Conservation (phyloP, 495 filamentous ascomycete species). For the Achaetomiella virescens region DNA sequence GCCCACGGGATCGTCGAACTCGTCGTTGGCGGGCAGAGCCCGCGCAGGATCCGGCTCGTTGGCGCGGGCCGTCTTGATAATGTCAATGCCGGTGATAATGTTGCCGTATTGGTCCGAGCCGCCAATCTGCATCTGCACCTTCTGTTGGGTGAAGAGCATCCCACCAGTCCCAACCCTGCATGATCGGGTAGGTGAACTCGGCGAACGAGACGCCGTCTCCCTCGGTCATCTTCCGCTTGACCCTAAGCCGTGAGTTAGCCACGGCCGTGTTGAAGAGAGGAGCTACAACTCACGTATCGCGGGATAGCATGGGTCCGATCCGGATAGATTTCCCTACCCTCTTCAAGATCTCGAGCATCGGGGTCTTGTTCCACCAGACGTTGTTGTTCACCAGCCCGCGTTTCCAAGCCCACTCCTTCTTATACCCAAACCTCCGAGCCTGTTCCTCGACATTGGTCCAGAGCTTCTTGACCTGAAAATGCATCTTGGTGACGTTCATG, state of each 20-base stretch:
- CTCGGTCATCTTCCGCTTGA: conserved; percentile 70
- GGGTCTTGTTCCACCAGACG: conserved; percentile 65
- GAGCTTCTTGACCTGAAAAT: conserved; percentile 71
- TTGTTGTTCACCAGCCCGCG: conserved; percentile 70
- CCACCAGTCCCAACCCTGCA: conserved; percentile 99
- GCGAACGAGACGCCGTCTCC: conserved; percentile 89
- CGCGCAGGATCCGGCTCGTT: conserved; percentile 39
- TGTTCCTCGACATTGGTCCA: conserved; percentile 64
- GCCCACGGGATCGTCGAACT: conserved; percentile 60
- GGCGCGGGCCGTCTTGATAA: conserved; percentile 63
- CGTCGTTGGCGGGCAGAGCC: conserved; percentile 18
- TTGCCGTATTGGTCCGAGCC: conserved; percentile 97
- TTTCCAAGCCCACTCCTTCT: conserved; percentile 54
- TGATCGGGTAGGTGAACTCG: conserved; percentile 86
- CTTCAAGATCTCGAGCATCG: conserved; percentile 65
- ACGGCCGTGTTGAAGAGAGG: no score
- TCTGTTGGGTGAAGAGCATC: conserved; percentile 55
- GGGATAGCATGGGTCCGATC: conserved; percentile 76
- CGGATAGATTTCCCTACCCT: conserved; percentile 65
- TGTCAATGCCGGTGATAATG: conserved; percentile 84
- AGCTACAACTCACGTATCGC: conserved; percentile 68
- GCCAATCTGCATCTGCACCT: conserved; percentile 78
- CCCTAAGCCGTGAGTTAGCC: conserved; percentile 43
- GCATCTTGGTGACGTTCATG: conserved; percentile 68
- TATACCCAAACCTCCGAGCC: conserved; percentile 54